Evolutionary conservation across 2,329 filamentous ascomycete species (phyloP).

Genomic region (Hypoxylon sp.): DNA sequence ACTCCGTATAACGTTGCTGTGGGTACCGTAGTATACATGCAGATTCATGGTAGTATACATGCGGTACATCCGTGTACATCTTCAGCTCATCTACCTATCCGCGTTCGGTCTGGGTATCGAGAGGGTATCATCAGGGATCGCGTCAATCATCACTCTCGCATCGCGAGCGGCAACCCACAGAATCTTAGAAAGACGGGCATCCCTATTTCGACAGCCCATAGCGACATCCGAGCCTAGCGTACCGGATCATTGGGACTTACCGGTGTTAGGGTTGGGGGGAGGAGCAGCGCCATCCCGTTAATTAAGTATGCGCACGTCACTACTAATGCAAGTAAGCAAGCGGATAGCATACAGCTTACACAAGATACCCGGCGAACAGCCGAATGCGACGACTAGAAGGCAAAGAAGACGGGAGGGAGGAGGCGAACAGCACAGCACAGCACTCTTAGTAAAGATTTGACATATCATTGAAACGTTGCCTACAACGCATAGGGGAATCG

Average conservation of each 20-base stretch:
- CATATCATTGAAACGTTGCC: too few relatives aligned
- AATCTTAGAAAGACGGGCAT: constrained; percentile 8
- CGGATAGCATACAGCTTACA: background rate
- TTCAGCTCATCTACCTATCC: constrained; percentile 11
- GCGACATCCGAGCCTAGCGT: constrained; percentile 6
- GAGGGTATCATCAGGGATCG: background rate
- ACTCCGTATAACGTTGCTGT: constrained; percentile 22
- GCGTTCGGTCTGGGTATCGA: background rate
- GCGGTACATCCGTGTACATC: background rate
- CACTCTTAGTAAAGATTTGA: too few relatives aligned
- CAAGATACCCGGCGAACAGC: constrained; percentile 5
- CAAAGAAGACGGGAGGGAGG: background rate
- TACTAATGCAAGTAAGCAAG: constrained; percentile 5
- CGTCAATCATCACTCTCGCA: background rate
- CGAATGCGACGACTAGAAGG: constrained; percentile 6
- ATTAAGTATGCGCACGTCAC: background rate
- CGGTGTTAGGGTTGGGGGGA: background rate
- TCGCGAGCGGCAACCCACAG: constrained; percentile 1
- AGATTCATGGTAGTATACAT: background rate
- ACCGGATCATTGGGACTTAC: constrained; percentile 9
- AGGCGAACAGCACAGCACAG: background rate
- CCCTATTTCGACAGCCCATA: constrained; percentile 1
- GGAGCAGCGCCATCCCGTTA: background rate
- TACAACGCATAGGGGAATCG: background rate
- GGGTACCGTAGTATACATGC: background rate